Evolutionary conservation across 495 filamentous ascomycete species (phyloP).

Genomic region (Lophiotrema nucula): DNA sequence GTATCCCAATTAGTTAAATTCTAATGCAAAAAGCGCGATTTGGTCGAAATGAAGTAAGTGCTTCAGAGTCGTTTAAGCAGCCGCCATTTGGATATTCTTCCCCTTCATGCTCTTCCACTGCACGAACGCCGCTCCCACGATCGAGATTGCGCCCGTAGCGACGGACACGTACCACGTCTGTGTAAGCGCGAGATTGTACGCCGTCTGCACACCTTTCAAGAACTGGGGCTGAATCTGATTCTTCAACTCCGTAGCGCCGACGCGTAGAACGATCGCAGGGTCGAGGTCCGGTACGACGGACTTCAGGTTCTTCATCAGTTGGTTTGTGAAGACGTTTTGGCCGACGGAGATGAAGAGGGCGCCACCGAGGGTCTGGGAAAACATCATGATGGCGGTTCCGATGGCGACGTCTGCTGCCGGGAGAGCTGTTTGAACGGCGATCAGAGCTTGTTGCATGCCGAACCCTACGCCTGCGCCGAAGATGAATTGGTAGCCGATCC

Average conservation of each 20-base stretch:
- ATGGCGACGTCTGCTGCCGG: conserved; percentile 56
- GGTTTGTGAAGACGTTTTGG: conserved; percentile 76
- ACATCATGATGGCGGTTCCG: conserved; percentile 64
- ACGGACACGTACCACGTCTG: conserved; percentile 68
- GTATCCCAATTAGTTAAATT: not conserved
- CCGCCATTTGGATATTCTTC: conserved; percentile 67
- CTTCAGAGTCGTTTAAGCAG: too few species aligned
- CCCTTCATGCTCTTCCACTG: conserved; percentile 86
- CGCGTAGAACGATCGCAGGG: conserved; percentile 49
- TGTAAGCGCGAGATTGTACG: conserved; percentile 71
- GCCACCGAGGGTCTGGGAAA: conserved; percentile 65
- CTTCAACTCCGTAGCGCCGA: conserved; percentile 69
- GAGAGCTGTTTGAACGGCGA: conserved; percentile 65
- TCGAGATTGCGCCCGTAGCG: conserved; percentile 59
- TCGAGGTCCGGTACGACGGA: conserved; percentile 47
- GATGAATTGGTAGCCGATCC: conserved; percentile 72
- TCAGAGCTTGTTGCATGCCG: conserved; percentile 66
- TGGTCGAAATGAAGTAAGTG: not conserved
- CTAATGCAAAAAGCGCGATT: not conserved
- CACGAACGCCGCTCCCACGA: conserved; percentile 60
- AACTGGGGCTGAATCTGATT: conserved; percentile 45
- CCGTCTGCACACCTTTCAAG: conserved; percentile 57
- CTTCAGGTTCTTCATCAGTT: conserved; percentile 58
- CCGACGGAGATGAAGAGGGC: conserved; percentile 70
- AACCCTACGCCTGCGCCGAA: conserved; percentile 68